Evolutionary conservation across 139 green algal genomes (phyloP), one percentile per base, ranked within the genome.

Genomic region (Penium margaritaceum): DNA sequence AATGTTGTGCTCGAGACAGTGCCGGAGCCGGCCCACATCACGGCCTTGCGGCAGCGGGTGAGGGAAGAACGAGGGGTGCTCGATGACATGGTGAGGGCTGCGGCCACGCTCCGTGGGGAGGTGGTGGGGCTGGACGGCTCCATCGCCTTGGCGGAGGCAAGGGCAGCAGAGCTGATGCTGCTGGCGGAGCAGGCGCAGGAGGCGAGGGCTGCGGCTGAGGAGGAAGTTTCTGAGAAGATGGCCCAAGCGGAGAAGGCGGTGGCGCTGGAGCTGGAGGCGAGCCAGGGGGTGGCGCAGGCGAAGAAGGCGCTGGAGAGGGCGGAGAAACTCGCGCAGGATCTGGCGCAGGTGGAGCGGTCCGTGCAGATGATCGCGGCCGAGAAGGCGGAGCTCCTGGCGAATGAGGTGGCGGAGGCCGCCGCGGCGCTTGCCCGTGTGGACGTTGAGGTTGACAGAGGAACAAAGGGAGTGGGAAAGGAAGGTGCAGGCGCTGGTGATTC

Each of bases 181-280:
- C 53, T 63, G 5, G 15, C 30, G 14, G 63, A 78, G 35, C 32
- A 27, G 34, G 71, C 71, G 29, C 33, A 77, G 19, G 27, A 34
- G 27, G 64, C 63, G 29, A 19, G 63, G 61, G 24, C 17, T 63
- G 47, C 44, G 30, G 71, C 71, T 27, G 71, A 78, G 39, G 67
- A 78, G 32, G 32, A 29, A 54, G 66, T 36, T 17, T 17, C 47
- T 36, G 64, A 62, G 36, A 35, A 35, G 12, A 77, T 80, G 73
- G 39, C 37, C 14, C 39, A n/a, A 14, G 71, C 71, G 21, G 71
- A 78, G 30, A 35, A 61, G 64, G 71, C 71, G 19, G 71, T 78
- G 34, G 71, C 64, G 19, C 19, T 19, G 37, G 73, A 77, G 27
- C 67, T 77, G 34, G 73, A 77, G 35, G 65, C 65, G 6, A 76